phyloP scores from a whole-genome alignment of 2,329 filamentous ascomycete species.

The Alternaria burnsii region DNA sequence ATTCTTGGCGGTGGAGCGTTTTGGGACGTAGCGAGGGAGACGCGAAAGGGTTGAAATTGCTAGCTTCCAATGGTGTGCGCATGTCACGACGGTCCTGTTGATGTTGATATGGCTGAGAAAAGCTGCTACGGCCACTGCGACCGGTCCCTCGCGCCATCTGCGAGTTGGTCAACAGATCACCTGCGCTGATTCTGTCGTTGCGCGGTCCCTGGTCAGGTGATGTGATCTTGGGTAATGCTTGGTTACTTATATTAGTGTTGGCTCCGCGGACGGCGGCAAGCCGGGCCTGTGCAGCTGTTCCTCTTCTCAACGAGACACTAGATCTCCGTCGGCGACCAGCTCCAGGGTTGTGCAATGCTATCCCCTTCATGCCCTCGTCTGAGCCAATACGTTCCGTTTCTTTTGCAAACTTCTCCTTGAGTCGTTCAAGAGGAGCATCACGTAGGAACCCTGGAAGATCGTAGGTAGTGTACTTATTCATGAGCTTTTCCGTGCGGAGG shows the following conservation, averaged over 20 bases:
- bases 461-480: conserved; percentile 91
- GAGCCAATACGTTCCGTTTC: conserved; percentile 83
- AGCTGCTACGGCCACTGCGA: conserved; percentile 56
- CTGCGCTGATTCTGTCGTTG: conserved; percentile 54
- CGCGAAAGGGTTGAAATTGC: conserved; percentile 53
- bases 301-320: conserved; percentile 75
- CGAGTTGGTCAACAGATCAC: conserved; percentile 82
- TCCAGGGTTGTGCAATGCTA: conserved; percentile 87
- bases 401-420: conserved; percentile 91
- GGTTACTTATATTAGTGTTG: conserved; percentile 34
- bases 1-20: conserved; percentile 75
- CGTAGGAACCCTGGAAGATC: conserved; percentile 91
- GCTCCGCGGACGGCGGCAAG: conserved; percentile 58
- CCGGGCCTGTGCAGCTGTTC: conserved; percentile 76
- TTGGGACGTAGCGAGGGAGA: conserved; percentile 43
- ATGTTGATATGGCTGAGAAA: conserved; percentile 60
- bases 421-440: conserved; percentile 78
- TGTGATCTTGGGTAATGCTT: conserved; percentile 31
- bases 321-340: conserved; percentile 73
- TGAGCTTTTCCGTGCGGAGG: conserved; percentile 87
- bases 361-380: conserved; percentile 88
- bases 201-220: conserved; percentile 37
- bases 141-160: conserved; percentile 71
- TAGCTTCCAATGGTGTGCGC: conserved; percentile 56
- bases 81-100: conserved; percentile 54